Base-by-base conservation (phyloP, 2,329 filamentous ascomycete species). In the Akanthomyces dipterigenus region DNA sequence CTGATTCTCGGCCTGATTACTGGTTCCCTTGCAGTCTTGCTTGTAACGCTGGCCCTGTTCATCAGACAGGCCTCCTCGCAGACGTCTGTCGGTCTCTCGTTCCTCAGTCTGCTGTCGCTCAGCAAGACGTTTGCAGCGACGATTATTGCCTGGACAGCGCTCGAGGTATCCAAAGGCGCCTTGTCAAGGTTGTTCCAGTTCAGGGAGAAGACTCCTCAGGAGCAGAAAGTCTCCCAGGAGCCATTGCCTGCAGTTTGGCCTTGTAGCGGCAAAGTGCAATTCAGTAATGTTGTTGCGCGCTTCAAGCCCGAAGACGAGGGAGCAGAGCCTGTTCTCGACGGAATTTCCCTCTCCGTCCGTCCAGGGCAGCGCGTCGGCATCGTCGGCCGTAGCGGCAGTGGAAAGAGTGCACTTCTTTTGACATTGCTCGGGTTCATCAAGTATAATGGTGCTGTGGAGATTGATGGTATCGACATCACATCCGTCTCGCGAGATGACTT, bases 381-480 rank as follows among this genome's bases (percentile, higher is more conserved):
- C 9, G 76, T 76, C 45, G 79, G 80, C 2, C 76, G 78, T 2
- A 80, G 75, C 6, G 79, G 79, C 7, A 80, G 78, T 56, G 79
- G 80, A 3, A 81, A 82, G 67, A 77, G 73, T 1, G 78, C 77
- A 0, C 68, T 81, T 2, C 67, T 79, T 1, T 68, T 77, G 7
- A 71, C 75, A 0, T 68, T 82, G 4, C 74, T 82, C 49, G 75
- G 78, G 16, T 74, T 82, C 62, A 64, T 81, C 6, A 75, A 80
- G 8, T 63, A 53, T 6, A 14, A 26, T 1, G 64, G 66, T 2
- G 69, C 60, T 11, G 76, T 82, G 28, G 66, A 63, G 1, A 71
- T 82, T 16, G 78, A 81, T 61, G 72, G 71, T 0, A 58, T 78
- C 5, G 73, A 78, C 36, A 69, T 81, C n/a, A 66, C 71, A 3